Evolutionary conservation across 1,139 yeast species (phyloP).

Genomic region (Saccharomyces uvarum): DNA sequence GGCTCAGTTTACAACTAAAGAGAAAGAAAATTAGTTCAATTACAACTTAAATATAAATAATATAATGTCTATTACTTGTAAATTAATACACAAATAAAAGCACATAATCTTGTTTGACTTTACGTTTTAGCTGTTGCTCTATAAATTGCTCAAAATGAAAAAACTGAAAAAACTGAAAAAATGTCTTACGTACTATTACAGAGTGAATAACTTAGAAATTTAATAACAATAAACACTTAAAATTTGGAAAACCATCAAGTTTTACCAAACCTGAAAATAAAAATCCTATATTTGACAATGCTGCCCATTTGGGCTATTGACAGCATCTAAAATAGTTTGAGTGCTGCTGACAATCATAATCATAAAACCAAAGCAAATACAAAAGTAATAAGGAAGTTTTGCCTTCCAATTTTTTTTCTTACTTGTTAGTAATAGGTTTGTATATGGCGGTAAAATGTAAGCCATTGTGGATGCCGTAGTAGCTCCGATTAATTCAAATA

Average conservation of each 20-base stretch:
- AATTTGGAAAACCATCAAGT: background rate
- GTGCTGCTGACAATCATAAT: constrained; percentile 75
- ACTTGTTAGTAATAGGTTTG: constrained; percentile 61
- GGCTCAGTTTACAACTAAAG: background rate
- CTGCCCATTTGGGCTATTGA: constrained; percentile 36
- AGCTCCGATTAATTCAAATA: constrained; percentile 83
- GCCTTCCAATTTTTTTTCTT: constrained; percentile 39
- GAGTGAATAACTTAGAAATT: background rate
- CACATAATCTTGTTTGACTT: background rate
- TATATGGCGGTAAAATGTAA: constrained; percentile 80
- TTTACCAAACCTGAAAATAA: background rate
- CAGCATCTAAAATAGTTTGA: constrained; percentile 57
- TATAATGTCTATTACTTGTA: too few species aligned
- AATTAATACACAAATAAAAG: background rate
- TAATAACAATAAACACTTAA: background rate
- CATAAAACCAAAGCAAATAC: constrained; percentile 62
- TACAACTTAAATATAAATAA: too few species aligned
- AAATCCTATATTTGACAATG: constrained; percentile 35
- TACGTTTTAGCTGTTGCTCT: background rate
- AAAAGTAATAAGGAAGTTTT: constrained; percentile 49
- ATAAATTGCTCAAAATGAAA: background rate
- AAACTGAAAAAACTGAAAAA: background rate
- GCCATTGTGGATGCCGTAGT: constrained; percentile 92
- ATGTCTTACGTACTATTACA: background rate
- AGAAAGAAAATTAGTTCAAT: background rate